Evolutionary conservation across 2,329 filamentous ascomycete species (phyloP), one percentile per base, ranked within the genome.

Genomic region (Lecanicillium sp.): DNA sequence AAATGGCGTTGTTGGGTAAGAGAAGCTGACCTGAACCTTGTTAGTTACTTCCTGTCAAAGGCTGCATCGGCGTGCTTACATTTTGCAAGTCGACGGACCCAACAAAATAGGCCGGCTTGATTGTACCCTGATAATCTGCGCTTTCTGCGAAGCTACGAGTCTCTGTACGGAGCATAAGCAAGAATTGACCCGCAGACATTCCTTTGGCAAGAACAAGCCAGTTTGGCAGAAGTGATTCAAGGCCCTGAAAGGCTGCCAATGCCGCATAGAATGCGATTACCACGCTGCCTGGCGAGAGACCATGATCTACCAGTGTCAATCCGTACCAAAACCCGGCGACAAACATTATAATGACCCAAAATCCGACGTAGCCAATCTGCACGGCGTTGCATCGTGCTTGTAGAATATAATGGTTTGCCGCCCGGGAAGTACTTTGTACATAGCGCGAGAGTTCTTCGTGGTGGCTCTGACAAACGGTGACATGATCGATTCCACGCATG

Each of bases 251-350:
- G 1, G 84, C 83, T 36, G 79, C 78, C 27, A 96, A 64, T 3
- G 83, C 84, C 4, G 85, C 77, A 66, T 92, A 94, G 48, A 97
- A 96, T 0, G 87, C 84, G 0, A 86, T 92, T 32, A 96, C 59
- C 3, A 94, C 76, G 40, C 81, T 68, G 1, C 81, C 84, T 0
- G 86, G 65, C 10, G 66, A 69, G 11, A 77, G 62, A 1, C 77
- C 78, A 2, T 72, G 60, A 9, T 69, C 66, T 9, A 92, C 79
- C 2, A 95, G 70, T 2, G 75, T 65, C 19, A 82, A 74, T 0
- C 88, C 89, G 49, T 89, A 94, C 77, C 86, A 95, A 53, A 97
- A 96, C 0, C 88, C 89, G 41, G 88, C 74, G 0, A 94, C 81
- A 48, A 97, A 96, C 56, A 96, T 79, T 2, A 69, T 71, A 4